Base-by-base conservation (phyloP, 2,329 filamentous ascomycete species). In the Chaetomium sp. region DNA sequence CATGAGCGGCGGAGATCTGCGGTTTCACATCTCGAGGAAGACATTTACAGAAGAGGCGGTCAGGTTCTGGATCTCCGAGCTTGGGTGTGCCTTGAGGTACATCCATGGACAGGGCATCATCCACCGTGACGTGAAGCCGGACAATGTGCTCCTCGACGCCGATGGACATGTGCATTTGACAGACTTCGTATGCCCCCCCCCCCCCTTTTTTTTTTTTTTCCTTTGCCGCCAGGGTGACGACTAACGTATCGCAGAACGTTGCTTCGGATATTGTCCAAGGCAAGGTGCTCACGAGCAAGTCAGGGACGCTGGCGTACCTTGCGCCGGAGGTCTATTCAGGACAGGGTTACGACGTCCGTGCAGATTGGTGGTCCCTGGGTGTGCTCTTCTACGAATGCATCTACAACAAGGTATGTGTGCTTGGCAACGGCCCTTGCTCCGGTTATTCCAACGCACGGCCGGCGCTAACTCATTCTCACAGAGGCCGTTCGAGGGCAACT, bases 311-410 rank as follows among this genome's bases (percentile, higher is more conserved):
- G 65, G 95, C 95, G 61, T 99, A 99, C 75, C 86, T 99, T 8
- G 93, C 94, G 1, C 95, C 95, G 4, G 95, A 99, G 76, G 95
- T 98, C 2, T 99, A 98, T 74, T 85, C 89, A 69, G 94, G 94
- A 57, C 89, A 88, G 67, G 95, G 95, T 47, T 99, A 99, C 74
- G 89, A 91, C 66, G 87, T 88, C 55, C 91, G 95, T 71, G 93
- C 95, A 50, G 95, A 99, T 76, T 99, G 95, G 95, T 99, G 95
- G 95, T 98, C 95, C 6, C 79, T 99, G 25, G 95, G 95, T 57
- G 95, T 99, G 54, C 85, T 96, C n/a, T 98, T 98, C 77, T 99
- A 97, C 77, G 95, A 99, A 78, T 98, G 95, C 83, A 97, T 99
- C 70, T 99, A 98, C 81, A 97, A 96, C 80, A 98, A 96, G 89